phyloP scores from a whole-genome alignment of 2,329 filamentous ascomycete genomes.

The Ilyonectria robusta region DNA sequence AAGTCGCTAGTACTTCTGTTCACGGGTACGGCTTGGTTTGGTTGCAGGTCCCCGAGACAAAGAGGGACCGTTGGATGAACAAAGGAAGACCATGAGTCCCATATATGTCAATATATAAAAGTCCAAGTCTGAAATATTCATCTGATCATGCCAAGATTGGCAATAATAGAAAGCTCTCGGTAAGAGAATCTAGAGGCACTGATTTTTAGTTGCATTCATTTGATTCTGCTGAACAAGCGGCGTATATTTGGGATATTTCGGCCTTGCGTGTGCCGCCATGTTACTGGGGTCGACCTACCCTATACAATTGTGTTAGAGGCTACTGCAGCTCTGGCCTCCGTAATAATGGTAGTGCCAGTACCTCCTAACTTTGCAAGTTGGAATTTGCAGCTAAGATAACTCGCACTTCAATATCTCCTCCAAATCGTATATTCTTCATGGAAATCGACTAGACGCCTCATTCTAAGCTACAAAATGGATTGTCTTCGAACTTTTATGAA shows the following conservation, averaged over 20 bases:
- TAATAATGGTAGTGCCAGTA: background rate
- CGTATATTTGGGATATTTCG: too few relatives aligned
- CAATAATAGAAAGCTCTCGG: background rate
- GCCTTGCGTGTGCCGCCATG: too few relatives aligned
- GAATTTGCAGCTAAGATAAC: too few relatives aligned
- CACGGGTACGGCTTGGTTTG: background rate
- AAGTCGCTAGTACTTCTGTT: background rate
- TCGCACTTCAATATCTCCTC: too few relatives aligned
- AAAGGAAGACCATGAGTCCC: background rate
- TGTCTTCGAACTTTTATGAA: too few relatives aligned
- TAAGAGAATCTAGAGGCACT: background rate
- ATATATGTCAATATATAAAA: background rate
- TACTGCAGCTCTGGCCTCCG: too few relatives aligned
- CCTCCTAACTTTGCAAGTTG: too few relatives aligned
- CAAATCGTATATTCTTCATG: too few relatives aligned
- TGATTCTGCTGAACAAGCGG: background rate
- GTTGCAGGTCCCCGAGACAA: background rate
- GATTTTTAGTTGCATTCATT: background rate
- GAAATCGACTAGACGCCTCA: too few relatives aligned
- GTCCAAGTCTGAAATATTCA: background rate
- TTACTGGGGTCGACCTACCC: background rate
- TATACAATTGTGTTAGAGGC: too few relatives aligned
- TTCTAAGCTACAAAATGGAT: too few relatives aligned
- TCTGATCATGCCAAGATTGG: background rate
- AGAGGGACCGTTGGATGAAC: background rate